Base-by-base conservation (phyloP, 495 filamentous ascomycete genomes). In the Penicillium lividum region DNA sequence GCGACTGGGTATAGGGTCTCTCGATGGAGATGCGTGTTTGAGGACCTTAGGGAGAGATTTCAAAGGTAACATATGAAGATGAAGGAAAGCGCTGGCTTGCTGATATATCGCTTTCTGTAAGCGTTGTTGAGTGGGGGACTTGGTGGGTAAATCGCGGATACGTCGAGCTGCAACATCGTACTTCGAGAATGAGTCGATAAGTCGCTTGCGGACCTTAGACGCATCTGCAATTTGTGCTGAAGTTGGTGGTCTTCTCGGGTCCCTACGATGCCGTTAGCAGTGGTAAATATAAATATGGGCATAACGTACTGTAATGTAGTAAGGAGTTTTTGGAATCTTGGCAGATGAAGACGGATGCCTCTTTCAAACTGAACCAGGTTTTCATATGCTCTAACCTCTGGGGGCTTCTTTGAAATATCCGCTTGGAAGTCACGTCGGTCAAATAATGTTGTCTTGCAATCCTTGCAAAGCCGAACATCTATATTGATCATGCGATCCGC, bases 1-100 rank as follows among this genome's bases (percentile, higher is more conserved):
- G 25, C 65, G 49, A 52, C 57, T 74, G 18, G 63, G 61, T 53
- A 66, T 54, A 15, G 56, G 57, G 11, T 66, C 62, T 36, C 73
- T 76, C 50, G 78, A 71, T 0, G 85, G 79, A 18, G 84, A 75
- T 15, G 82, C 83, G 54, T 89, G 89, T 54, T 89, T 92, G 31
- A 97, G 77, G 48, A 96, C 77, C 62, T 89, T 89, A 0, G 93
- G 94, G 0, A 97, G 78, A 8, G 86, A 84, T 72, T 96, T 96
- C 13, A 98, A 76, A 1, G 94, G 91, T 13, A 98, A 81, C 87
- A 98, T 93, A 61, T 98, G 91, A 29, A 93, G 78, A 63, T 94
- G 91, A 1, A 98, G 76, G 66, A 98, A 97, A 59, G 85, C 86
- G 53, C 84, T 87, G 4, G 91, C 90, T 62, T 92, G 85, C 59